Percentiles rank a stretch among this genome's conserved stretches.
phyloP scores from a whole-genome alignment of 352 stramenopile genomes.

The Phytopythium sindhum region DNA sequence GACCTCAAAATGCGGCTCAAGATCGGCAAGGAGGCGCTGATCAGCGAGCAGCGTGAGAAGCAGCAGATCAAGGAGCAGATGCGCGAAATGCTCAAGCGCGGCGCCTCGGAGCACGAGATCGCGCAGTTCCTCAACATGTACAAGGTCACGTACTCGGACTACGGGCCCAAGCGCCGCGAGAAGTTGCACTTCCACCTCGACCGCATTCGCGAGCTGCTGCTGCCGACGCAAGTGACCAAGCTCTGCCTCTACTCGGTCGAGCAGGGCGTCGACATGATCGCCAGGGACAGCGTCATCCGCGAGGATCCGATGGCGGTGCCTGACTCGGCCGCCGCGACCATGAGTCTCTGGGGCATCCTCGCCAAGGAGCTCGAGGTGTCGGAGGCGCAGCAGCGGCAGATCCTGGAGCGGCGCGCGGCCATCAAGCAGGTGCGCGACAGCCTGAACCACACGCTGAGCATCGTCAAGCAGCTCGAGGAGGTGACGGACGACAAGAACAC shows the following conservation, averaged over 20 bases:
- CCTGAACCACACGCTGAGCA: conserved; percentile 65
- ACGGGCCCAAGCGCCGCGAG: conserved; percentile 65
- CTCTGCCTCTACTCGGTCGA: conserved; percentile 75
- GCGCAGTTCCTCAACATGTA: conserved; percentile 81
- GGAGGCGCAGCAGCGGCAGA: conserved; percentile 60
- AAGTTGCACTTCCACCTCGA: conserved; percentile 73
- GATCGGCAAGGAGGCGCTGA: conserved; percentile 73
- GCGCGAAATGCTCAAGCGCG: conserved; percentile 67
- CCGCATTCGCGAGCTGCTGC: conserved; percentile 63
- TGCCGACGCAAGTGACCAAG: conserved; percentile 78
- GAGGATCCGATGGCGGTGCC: conserved; percentile 47
- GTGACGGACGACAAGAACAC: conserved; percentile 80
- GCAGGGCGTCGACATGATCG: conserved; percentile 59
- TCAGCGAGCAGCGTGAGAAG: conserved; percentile 75
- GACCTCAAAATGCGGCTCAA: conserved; percentile 79
- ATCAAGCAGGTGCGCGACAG: conserved; percentile 74
- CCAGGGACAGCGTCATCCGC: conserved; percentile 52
- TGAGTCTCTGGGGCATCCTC: conserved; percentile 71
- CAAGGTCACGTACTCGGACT: conserved; percentile 80
- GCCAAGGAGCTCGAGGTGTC: conserved; percentile 67
- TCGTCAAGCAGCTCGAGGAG: conserved; percentile 61
- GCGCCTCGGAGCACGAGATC: conserved; percentile 69
- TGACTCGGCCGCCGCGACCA: conserved; percentile 46
- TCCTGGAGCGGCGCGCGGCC: conserved; percentile 50
- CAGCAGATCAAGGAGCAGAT: conserved; percentile 80